Conservation (phyloP, 805 yeast genomes). For the Myxozyma kluyveri region DNA sequence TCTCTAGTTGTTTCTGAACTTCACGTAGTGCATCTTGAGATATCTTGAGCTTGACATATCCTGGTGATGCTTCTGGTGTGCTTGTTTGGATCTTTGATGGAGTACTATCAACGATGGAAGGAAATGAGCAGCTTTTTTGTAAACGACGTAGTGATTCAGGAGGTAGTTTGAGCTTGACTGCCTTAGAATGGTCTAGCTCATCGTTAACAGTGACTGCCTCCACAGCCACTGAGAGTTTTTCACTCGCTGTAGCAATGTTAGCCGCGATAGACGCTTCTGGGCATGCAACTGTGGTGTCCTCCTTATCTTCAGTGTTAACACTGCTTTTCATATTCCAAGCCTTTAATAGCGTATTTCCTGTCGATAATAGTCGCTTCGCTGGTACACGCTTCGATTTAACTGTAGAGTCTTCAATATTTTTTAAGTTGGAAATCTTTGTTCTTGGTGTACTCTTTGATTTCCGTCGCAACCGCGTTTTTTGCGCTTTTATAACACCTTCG, state of each 20-base stretch:
- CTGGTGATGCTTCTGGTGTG: not conserved
- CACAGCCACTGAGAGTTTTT: not conserved
- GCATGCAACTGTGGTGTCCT: not conserved
- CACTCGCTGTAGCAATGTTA: not conserved
- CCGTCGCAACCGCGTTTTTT: not conserved
- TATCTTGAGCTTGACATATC: slow-evolving; percentile 4
- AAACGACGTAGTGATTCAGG: not conserved
- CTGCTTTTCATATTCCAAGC: not conserved
- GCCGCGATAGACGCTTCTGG: no score
- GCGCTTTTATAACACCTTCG: not conserved
- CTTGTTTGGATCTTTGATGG: not conserved
- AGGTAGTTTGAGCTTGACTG: not conserved
- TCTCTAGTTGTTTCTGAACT: not conserved
- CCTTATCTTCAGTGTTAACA: no score
- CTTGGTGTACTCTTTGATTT: not conserved
- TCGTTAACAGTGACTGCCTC: not conserved
- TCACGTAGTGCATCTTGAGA: not conserved
- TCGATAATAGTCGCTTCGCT: no score
- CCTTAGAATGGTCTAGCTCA: not conserved
- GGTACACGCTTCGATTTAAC: not conserved
- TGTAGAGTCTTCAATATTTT: not conserved
- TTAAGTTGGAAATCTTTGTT: not conserved
- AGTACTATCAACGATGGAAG: not conserved
- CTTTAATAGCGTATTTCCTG: not conserved
- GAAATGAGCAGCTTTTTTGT: not conserved